Evolutionary conservation across 176 grass and related monocot genomes (phyloP), one percentile per base, ranked within the genome.

Genomic region (Hordeum vulgare): DNA sequence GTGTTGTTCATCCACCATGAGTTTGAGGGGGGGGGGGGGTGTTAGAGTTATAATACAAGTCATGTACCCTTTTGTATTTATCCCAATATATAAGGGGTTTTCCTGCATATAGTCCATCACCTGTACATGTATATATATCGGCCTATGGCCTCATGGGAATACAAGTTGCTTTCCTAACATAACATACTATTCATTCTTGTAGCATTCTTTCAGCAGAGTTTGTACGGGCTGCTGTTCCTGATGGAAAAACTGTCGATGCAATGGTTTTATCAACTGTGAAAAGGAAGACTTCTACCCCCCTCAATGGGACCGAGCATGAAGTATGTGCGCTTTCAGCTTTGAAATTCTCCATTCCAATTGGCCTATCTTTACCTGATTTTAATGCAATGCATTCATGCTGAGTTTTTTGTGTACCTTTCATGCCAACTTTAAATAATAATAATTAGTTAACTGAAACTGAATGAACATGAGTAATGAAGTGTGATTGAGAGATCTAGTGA

Each of bases 181-280:
- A n/a, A n/a, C 91, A 85, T 84, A 74, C 69, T 92, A 89, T 95
- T 92, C 77, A 90, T 95, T 85, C 53, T 94, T 99, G 96, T 92
- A 99, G 96, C 93, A 99, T 99, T 96, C 96, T 99, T 84, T 93
- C 93, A 94, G 96, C 93, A 92, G 96, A 99, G 84, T 99, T 99
- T 92, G 82, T 99, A 72, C 91, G 86, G 23, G 91, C 91, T 78
- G 93, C 96, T 81, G 85, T 99, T 88, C 93, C 89, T 84, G 93
- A 99, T 90, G 85, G 80, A 72, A 96, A 90, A 88, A 66, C 78
- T 85, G 70, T 96, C 64, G 91, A 96, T 75, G 87, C 90, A 35
- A 87, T 94, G 83, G 88, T 96, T 84, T 86, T 89, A 83, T 88
- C 88, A 79, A 93, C 86, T 66, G 79, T 89, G 28, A 94, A 91